Percentiles rank a stretch among this genome's conserved stretches.
These are phyloP conservation scores for Ogataea philodendri DNA, from an alignment of 805 yeast genomes.

Conservation along the genomic window DNA sequence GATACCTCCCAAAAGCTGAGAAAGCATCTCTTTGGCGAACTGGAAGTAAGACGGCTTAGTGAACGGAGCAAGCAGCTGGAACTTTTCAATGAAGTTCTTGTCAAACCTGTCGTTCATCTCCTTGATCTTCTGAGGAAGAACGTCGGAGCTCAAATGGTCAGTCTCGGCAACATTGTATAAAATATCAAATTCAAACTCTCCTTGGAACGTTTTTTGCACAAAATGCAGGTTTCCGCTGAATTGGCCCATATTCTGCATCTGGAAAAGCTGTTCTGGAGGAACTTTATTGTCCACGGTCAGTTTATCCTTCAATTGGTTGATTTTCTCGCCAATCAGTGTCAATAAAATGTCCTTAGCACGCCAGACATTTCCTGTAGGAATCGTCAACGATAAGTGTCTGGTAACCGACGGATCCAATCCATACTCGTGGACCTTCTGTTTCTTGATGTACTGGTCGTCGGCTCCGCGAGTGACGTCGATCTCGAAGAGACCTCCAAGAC, in stretches of 20 bases:
- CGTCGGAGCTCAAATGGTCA: conserved; percentile 35
- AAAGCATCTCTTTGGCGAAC: conserved; percentile 76
- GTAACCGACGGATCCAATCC: conserved; percentile 56
- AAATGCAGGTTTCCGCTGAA: conserved; percentile 77
- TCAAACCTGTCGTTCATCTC: conserved; percentile 42
- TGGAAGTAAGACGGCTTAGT: conserved; percentile 38
- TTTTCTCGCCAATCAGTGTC: conserved; percentile 66
- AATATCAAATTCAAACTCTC: conserved; percentile 73
- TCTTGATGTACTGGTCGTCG: conserved; percentile 42
- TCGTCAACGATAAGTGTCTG: conserved; percentile 64
- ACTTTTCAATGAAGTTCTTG: conserved; percentile 48
- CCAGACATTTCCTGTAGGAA: conserved; percentile 77
- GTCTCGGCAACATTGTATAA: conserved; percentile 51
- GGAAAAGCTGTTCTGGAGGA: conserved; percentile 50
- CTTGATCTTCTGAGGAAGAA: conserved; percentile 37
- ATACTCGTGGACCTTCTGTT: conserved; percentile 32
- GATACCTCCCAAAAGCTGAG: conserved; percentile 86
- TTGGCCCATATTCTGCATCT: conserved; percentile 55
- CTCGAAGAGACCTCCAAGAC: conserved; percentile 62
- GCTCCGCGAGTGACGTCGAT: conserved; percentile 57
- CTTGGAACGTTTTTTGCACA: conserved; percentile 73
- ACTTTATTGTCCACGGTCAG: conserved; percentile 16
- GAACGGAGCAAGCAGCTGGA: conserved; percentile 56
- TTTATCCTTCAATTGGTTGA: conserved; percentile 40
- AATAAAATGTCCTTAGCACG: conserved; percentile 71